Base-by-base conservation (phyloP, 768 basidiomycete genomes). In the Kondoa subrosea region DNA sequence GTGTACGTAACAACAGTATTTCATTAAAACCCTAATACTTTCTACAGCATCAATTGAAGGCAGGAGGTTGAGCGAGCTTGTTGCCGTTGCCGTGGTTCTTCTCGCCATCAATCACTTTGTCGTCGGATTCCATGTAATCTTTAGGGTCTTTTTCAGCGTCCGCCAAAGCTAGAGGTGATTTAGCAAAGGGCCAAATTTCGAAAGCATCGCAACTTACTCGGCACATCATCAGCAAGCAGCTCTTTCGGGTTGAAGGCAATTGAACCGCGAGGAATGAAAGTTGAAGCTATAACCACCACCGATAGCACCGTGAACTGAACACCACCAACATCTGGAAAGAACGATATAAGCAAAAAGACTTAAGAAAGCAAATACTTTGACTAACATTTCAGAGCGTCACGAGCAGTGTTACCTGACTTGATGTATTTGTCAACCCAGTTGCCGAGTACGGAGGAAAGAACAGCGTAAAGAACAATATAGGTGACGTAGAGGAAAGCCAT, bases 191-290 rank as follows among this genome's bases (percentile, higher is more conserved):
- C n/a, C n/a, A n/a, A n/a, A n/a, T n/a, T n/a, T n/a, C n/a, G n/a
- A n/a, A n/a, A n/a, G n/a, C n/a, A n/a, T n/a, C n/a, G 40, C 40
- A 8, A 21, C 40, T 50, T 50, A 50, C 40, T 50, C 21, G 40
- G 40, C 12, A 50, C 40, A 21, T 74, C 69, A 67, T 50, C 40
- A 8, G 8, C 40, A 50, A 50, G 40, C 40, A 76, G 66, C 56
- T 71, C 31, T 56, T 71, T 66, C 16, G 76, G 76, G 73, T 76
- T 76, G 72, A 75, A 57, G 4, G 75, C 34, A 34, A 76, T 61
- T 0, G 73, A 72, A 31, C 76, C 75, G 50, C 65, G 66, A 31
- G 74, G 75, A 56, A 75, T 70, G 50, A 72, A 67, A 3, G 75
- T 75, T 14, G 74, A 62, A 25, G 66, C 50, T 57, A 75, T 58